A percentile compares a stretch with the other conserved stretches of the same genome.
These are phyloP conservation scores for Tricholoma matsutake DNA, from an alignment of 768 basidiomycete genomes.

Conservation along the genomic window DNA sequence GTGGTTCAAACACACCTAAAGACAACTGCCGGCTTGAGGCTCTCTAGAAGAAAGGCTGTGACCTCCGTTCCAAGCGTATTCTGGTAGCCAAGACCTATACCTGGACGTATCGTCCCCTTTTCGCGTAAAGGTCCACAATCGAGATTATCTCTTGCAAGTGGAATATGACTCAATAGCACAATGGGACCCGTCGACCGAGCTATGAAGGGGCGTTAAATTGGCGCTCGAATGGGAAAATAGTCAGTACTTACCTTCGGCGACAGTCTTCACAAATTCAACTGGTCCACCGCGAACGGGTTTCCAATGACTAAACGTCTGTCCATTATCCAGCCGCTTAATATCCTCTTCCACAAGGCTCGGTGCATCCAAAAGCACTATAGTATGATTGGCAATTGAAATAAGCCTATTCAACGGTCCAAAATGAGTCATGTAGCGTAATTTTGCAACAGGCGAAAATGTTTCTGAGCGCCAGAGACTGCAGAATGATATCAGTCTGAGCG, in stretches of 20 bases:
- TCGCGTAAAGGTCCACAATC: conserved; percentile 81
- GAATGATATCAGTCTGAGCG: conserved; percentile 14
- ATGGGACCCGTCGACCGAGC: conserved; percentile 39
- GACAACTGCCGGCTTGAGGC: conserved; percentile 61
- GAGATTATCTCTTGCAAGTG: conserved; percentile 70
- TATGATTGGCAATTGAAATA: conserved; percentile 66
- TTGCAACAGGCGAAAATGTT: conserved; percentile 44
- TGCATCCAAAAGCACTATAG: conserved; percentile 69
- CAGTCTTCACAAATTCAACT: conserved; percentile 50
- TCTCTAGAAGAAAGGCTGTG: conserved; percentile 62
- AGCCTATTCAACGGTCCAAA: conserved; percentile 75
- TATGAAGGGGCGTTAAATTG: conserved; percentile 18
- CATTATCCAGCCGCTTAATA: conserved; percentile 40
- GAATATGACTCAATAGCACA: conserved; percentile 86
- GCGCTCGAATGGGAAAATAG: neutral
- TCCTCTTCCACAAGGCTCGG: conserved; percentile 77
- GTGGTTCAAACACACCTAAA: conserved; percentile 55
- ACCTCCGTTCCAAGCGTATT: conserved; percentile 73
- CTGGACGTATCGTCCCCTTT: conserved; percentile 66
- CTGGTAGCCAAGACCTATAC: conserved; percentile 78
- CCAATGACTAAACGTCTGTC: conserved; percentile 45
- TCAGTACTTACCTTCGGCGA: conserved; percentile 31
- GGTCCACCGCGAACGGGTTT: conserved; percentile 44
- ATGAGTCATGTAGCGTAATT: conserved; percentile 60
- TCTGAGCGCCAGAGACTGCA: conserved; percentile 44